These are phyloP conservation scores for Solanum ossicruentum DNA, from an alignment of 257 asterid species.

Conservation along the genomic window DNA sequence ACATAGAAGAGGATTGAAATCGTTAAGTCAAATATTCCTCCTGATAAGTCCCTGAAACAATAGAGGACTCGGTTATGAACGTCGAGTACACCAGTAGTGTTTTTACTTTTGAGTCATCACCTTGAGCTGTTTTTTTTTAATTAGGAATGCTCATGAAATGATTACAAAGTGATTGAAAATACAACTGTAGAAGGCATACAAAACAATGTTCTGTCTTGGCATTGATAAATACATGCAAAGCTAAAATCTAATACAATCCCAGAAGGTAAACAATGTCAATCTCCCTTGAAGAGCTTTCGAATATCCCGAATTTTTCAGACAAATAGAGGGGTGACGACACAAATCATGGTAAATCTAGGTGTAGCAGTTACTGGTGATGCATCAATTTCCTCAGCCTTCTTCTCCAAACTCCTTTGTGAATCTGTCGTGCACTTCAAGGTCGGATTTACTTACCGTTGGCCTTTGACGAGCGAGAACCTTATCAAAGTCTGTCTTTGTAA, in stretches of 20 bases:
- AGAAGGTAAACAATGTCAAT: neutral
- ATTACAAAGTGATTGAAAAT: neutral
- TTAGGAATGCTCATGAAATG: neutral
- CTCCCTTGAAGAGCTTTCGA: neutral
- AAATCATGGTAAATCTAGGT: slow-evolving; percentile 5
- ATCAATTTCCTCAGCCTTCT: slow-evolving; percentile 58
- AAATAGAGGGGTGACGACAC: neutral
- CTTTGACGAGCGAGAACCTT: slow-evolving; percentile 84
- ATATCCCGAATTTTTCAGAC: neutral
- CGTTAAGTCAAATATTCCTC: no score
- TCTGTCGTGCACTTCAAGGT: slow-evolving; percentile 88
- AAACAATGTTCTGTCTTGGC: neutral
- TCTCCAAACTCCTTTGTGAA: slow-evolving; percentile 92
- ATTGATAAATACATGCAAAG: neutral
- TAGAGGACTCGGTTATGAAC: neutral
- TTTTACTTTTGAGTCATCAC: neutral
- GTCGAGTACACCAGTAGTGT: neutral
- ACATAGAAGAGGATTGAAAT: no score
- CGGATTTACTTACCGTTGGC: slow-evolving; percentile 93
- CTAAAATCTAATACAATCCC: neutral
- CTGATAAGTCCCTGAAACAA: no score
- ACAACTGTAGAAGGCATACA: neutral
- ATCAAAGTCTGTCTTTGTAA: slow-evolving; percentile 72
- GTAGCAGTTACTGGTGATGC: slow-evolving; percentile 29
- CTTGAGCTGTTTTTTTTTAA: neutral